Evolutionary conservation across 1,284 basidiomycete species (phyloP), one percentile per base, ranked within the genome.

Genomic region (Stereum hirsutum): DNA sequence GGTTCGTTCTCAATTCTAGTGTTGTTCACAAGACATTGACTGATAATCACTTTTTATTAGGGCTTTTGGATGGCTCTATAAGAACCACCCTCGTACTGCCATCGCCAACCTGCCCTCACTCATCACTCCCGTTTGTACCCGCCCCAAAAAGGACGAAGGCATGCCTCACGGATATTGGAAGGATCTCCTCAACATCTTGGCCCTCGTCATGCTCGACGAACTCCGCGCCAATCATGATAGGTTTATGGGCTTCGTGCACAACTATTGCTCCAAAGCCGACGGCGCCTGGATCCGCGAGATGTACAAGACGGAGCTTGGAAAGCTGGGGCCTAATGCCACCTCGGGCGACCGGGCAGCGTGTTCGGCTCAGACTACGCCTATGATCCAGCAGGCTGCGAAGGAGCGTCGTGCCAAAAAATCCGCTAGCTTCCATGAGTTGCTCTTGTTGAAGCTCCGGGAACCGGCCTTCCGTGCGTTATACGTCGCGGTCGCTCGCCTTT

Each of bases 81-180:
- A 75, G n/a, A 62, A 77, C 15, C 78, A 81, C 44, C 78, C 78
- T 1, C 69, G 76, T 6, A 83, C 79, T 0, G 79, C 78, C 7
- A 74, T 80, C 41, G 51, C 56, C 15, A 83, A 82, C 49, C 66
- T 81, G 6, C 63, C 54, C 17, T 59, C 61, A 43, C 63, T 80
- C 15, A 69, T 78, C 36, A 58, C 68, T 8, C 74, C 70, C 0
- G 61, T 72, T 14, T 76, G 74, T 52, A 48, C 52, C 5, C 55
- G 56, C 23, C 27, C 43, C 4, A 54, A 54, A 24, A 50, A 54
- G 27, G 56, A 63, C 21, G 48, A 56, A 10, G 44, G 46, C 7
- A 52, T 56, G 6, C 49, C 73, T 2, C 78, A 82, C 45, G 81
- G 80, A 0, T 82, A 77, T 52, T 82, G 76, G 75, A 83, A 82